Base-by-base conservation (phyloP, 73 alveolate species). In the Blepharisma japonicum region DNA sequence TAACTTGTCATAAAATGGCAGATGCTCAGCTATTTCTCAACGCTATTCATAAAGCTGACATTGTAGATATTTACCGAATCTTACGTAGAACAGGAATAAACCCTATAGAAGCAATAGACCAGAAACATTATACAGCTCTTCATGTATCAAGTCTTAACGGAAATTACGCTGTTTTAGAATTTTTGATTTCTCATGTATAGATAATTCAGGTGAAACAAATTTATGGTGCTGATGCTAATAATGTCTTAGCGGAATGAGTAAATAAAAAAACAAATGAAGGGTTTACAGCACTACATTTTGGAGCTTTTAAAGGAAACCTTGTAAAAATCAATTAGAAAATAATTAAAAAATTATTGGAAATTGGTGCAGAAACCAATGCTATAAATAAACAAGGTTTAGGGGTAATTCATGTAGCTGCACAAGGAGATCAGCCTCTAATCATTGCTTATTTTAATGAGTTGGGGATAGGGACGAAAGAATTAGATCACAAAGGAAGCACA, bases 201-300 rank as follows among this genome's bases (percentile, higher is more conserved):
- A 50, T 55, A 20, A 67, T 48, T 23, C 83, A 81, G 78, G 83
- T 71, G 25, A 23, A 25, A 38, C 48, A 49, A 11, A 23, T 77
- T 45, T 55, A 84, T 68, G 32, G 55, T 18, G 70, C 47, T 46
- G 82, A 81, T 49, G 61, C 56, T 18, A 74, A 70, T 50, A 49
- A 74, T 6, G 80, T 83, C 0, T 51, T 89, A 39, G 14, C 50
- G 68, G 53, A 80, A 53, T 96, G 96, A 96, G 89, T 94, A 56
- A 94, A 96, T 78, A 55, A 46, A 50, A 68, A 83, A 71, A 96
- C 96, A 68, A 89, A 87, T 39, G 94, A 89, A 67, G 99, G 98
- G 42, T 91, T 94, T 77, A 82, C 95, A 5, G 96, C 99, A 38
- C 82, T 94, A 20, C 99, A 96, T 77, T 95, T 84, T 77, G 96